These are phyloP conservation scores for Saraca asoca DNA, from an alignment of 331 rosid genomes.

Conservation along the genomic window DNA sequence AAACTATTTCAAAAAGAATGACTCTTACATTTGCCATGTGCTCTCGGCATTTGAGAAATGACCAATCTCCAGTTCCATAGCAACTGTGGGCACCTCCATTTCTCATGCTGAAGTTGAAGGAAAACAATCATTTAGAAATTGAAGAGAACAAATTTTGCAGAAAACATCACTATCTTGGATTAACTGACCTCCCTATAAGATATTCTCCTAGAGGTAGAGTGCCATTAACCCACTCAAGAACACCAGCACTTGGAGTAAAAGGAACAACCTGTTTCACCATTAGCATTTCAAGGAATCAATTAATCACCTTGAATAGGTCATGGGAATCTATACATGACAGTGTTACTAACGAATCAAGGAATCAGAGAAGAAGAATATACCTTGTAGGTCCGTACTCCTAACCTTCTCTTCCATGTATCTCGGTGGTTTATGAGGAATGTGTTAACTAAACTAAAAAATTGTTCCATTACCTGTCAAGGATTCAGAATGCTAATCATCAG, in stretches of 20 bases:
- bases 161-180: slow-evolving; percentile 22
- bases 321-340: slow-evolving; percentile 9
- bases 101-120: slow-evolving; percentile 57
- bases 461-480: slow-evolving; percentile 82
- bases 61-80: slow-evolving; percentile 84
- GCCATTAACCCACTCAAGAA: slow-evolving; percentile 97
- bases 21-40: slow-evolving; percentile 60
- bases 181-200: slow-evolving; percentile 86
- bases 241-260: slow-evolving; percentile 98
- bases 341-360: slow-evolving; percentile 30
- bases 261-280: slow-evolving; percentile 68
- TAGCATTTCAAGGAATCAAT: neutral
- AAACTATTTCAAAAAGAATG: slow-evolving; percentile 18
- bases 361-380: slow-evolving; percentile 49
- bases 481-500: slow-evolving; percentile 32
- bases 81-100: slow-evolving; percentile 94
- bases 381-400: slow-evolving; percentile 92
- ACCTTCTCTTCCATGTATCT: slow-evolving; percentile 82
- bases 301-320: neutral
- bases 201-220: slow-evolving; percentile 94
- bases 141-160: slow-evolving; percentile 12
- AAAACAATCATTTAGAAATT: slow-evolving; percentile 27
- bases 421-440: slow-evolving; percentile 84
- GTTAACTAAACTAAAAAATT: slow-evolving; percentile 89
- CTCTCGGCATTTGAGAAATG: slow-evolving; percentile 74